Percentiles rank a stretch among this genome's conserved stretches.
These are phyloP conservation scores for Acanthochlamys bracteata DNA, from an alignment of 106 monocot genomes.

Conservation along the genomic window DNA sequence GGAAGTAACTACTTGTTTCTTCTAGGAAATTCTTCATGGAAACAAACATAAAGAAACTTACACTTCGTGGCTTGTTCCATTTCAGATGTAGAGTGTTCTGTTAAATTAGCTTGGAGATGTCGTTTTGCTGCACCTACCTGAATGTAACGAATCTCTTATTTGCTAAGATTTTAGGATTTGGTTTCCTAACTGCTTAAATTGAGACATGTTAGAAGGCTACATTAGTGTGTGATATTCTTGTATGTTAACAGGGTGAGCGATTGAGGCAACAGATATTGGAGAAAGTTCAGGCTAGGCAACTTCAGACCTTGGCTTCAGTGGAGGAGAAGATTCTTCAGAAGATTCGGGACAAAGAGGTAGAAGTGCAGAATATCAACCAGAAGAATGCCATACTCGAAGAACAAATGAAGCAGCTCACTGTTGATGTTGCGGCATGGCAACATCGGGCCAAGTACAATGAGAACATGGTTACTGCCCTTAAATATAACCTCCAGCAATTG, in stretches of 20 bases:
- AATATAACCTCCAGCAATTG: slow-evolving; percentile 54
- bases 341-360: slow-evolving; percentile 59
- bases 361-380: slow-evolving; percentile 51
- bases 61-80: no score
- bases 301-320: slow-evolving; percentile 40
- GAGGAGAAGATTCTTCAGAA: slow-evolving; percentile 52
- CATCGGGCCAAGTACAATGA: slow-evolving; percentile 68
- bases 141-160: no score
- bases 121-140: no score
- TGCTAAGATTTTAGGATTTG: no score
- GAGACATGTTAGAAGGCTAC: no score
- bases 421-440: slow-evolving; percentile 65
- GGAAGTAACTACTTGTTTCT: no score
- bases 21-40: no score
- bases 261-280: slow-evolving; percentile 63
- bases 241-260: slow-evolving; percentile 39
- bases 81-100: no score
- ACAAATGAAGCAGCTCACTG: slow-evolving; percentile 46
- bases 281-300: slow-evolving; percentile 63
- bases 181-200: no score
- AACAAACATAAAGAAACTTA: no score
- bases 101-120: no score
- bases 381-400: slow-evolving; percentile 78
- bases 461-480: slow-evolving; percentile 55
- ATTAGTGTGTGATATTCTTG: no score